Percentiles rank a stretch among this genome's conserved stretches.
Conservation (phyloP, 768 basidiomycete genomes). For the Kockovaella imperatae region DNA sequence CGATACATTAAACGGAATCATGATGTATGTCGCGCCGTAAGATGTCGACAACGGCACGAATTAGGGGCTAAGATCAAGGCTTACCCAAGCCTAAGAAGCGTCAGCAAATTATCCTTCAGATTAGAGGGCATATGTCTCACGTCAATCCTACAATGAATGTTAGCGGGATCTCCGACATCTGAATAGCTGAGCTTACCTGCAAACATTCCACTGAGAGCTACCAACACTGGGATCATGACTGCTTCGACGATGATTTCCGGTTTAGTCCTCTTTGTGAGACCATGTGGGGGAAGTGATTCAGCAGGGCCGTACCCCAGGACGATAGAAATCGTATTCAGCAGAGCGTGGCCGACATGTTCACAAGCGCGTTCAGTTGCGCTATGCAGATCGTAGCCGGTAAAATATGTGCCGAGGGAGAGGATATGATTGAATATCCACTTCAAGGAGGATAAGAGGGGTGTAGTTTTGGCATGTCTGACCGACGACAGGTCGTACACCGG, state of each 20-base stretch:
- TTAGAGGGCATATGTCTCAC: no score
- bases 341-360: no score
- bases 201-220: slow-evolving; percentile 74
- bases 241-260: not conserved
- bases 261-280: not conserved
- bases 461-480: not conserved
- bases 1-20: not conserved
- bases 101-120: no score
- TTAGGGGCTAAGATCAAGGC: slow-evolving; percentile 2
- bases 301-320: no score
- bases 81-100: slow-evolving; percentile 81
- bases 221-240: slow-evolving; percentile 71
- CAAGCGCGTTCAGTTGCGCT: not conserved
- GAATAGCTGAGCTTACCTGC: no score
- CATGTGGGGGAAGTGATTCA: no score
- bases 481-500: no score
- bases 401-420: not conserved
- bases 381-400: not conserved
- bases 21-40: not conserved
- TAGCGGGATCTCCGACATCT: no score
- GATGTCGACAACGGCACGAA: not conserved
- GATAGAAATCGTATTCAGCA: no score
- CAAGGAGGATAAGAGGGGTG: not conserved
- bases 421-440: not conserved
- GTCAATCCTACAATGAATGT: no score